These are phyloP conservation scores for Penicillium manginii DNA, from an alignment of 495 filamentous ascomycete genomes.

Conservation along the genomic window DNA sequence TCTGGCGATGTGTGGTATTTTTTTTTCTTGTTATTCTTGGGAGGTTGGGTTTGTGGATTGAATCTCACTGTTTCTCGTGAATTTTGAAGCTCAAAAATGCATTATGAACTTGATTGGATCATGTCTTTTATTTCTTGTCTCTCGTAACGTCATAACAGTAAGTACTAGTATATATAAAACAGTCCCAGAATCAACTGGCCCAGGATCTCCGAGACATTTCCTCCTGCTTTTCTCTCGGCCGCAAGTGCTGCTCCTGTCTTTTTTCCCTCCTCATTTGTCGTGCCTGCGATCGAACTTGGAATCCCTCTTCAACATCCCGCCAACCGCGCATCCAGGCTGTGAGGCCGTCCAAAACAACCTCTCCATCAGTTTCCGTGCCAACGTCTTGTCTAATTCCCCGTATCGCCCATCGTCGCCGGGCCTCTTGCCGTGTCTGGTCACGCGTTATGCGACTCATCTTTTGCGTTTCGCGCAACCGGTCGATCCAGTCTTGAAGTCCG, in stretches of 20 bases:
- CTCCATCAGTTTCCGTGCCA: conserved; percentile 23
- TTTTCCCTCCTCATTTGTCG: conserved; percentile 29
- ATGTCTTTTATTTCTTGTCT: background rate
- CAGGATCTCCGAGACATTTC: background rate
- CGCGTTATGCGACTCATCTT: conserved; percentile 9
- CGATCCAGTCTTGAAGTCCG: conserved; percentile 40
- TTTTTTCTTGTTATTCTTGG: conserved; percentile 21
- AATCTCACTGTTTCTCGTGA: conserved; percentile 9
- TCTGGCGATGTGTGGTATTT: conserved; percentile 32
- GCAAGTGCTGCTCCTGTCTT: conserved; percentile 21
- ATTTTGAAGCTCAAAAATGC: conserved; percentile 17
- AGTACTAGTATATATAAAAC: background rate
- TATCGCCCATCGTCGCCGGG: conserved; percentile 23
- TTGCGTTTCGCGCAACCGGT: conserved; percentile 30
- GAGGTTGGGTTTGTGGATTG: conserved; percentile 13
- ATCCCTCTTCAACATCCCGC: conserved; percentile 45
- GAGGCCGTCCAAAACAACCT: conserved; percentile 40
- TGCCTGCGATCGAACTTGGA: conserved; percentile 29
- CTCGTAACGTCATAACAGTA: conserved; percentile 2
- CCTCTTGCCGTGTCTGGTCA: conserved; percentile 11
- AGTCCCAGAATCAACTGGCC: background rate
- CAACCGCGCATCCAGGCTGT: conserved; percentile 48
- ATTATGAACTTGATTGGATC: conserved; percentile 9
- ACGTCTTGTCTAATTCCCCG: conserved; percentile 6
- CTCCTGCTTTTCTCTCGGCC: background rate